Conservation (phyloP, 129 eudicot genomes). For the Saussurea involucrata region DNA sequence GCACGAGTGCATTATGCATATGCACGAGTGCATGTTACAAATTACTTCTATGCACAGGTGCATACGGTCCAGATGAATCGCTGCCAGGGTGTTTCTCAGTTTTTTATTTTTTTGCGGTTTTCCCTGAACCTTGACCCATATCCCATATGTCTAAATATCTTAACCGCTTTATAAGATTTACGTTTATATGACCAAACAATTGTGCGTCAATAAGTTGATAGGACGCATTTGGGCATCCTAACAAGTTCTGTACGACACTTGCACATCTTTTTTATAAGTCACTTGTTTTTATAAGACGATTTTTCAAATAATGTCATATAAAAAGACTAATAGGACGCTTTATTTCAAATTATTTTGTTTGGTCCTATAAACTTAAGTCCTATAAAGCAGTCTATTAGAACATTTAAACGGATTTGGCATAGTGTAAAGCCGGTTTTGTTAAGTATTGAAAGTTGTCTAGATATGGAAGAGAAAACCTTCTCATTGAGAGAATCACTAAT, state of each 20-base stretch:
- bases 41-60: no score
- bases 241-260: neutral
- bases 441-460: neutral
- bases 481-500: constrained; percentile 55
- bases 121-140: no score
- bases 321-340: neutral
- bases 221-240: neutral
- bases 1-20: no score
- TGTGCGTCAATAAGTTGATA: no score
- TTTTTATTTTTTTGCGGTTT: no score
- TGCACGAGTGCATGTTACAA: no score
- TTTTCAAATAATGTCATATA: neutral
- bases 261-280: no score
- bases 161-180: neutral
- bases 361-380: neutral
- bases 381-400: neutral
- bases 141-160: neutral
- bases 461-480: constrained; percentile 39
- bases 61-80: no score
- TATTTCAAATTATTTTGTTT: neutral
- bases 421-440: neutral
- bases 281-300: neutral
- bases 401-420: neutral
- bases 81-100: no score
- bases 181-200: neutral